A percentile compares a stretch with the other conserved stretches of the same genome.
These are phyloP conservation scores for Eragrostis curvula DNA, from an alignment of 176 grass and related monocot genomes.

Conservation along the genomic window DNA sequence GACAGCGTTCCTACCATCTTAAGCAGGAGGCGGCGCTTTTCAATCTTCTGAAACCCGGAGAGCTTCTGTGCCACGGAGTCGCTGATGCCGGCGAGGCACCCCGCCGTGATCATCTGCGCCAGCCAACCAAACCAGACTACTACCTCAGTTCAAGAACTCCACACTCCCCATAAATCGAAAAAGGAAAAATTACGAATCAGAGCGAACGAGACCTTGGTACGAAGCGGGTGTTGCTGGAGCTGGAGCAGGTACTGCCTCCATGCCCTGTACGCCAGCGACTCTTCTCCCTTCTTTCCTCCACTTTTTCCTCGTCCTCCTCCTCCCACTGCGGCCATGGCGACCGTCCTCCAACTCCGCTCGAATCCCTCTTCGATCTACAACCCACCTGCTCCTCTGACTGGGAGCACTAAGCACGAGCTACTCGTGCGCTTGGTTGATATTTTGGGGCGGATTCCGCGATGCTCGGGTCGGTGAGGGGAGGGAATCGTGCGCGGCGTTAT, in stretches of 20 bases:
- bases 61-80: conserved; percentile 96
- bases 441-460: background rate
- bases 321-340: conserved; percentile 10
- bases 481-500: conserved; percentile 3
- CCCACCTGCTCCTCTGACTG: background rate
- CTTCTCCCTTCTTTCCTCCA: conserved; percentile 39
- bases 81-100: conserved; percentile 83
- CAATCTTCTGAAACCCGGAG: conserved; percentile 70
- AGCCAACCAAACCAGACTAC: background rate
- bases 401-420: background rate
- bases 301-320: conserved; percentile 31
- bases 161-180: background rate
- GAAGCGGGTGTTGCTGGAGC: conserved; percentile 81
- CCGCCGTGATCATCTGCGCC: conserved; percentile 80
- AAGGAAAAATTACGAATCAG: background rate
- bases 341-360: background rate
- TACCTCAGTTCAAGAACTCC: background rate
- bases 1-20: conserved; percentile 64
- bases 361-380: background rate
- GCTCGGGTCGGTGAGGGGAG: background rate
- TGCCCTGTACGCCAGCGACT: conserved; percentile 49
- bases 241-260: conserved; percentile 87
- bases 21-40: conserved; percentile 80
- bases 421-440: conserved; percentile 15
- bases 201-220: conserved; percentile 64